phyloP scores from a whole-genome alignment of 352 stramenopile genomes.

The Phytophthora litchii region DNA sequence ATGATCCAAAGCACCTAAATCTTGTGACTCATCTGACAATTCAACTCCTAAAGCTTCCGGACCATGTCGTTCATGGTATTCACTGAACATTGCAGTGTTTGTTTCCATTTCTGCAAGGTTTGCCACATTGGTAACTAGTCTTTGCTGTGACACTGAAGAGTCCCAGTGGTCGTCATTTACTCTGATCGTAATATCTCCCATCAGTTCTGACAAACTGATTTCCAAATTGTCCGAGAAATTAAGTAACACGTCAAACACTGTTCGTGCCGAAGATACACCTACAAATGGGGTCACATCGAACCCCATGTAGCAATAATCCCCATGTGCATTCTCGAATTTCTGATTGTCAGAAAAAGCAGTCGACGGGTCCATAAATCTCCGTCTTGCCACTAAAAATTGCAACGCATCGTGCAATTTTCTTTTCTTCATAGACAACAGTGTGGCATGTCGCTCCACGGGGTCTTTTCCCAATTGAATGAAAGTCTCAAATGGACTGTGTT shows the following conservation, averaged over 20 bases:
- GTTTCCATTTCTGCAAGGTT: constrained; percentile 46
- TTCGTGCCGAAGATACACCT: constrained; percentile 27
- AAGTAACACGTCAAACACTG: constrained; percentile 51
- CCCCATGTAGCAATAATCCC: constrained; percentile 47
- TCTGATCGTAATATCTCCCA: constrained; percentile 57
- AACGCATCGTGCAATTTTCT: constrained; percentile 43
- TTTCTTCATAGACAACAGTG: constrained; percentile 43
- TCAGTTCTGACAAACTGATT: constrained; percentile 51
- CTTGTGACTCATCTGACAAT: constrained; percentile 19
- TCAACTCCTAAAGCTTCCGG: constrained; percentile 28
- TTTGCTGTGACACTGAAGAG: constrained; percentile 44
- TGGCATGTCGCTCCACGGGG: constrained; percentile 32
- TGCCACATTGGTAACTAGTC: constrained; percentile 42
- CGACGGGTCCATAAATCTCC: constrained; percentile 39
- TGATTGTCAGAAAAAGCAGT: constrained; percentile 47
- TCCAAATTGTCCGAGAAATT: constrained; percentile 60
- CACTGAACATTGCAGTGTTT: constrained; percentile 48
- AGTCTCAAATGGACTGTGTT: constrained; percentile 43
- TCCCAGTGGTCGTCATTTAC: constrained; percentile 55
- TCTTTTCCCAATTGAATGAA: constrained; percentile 47
- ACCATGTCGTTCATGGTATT: constrained; percentile 37
- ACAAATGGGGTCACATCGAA: constrained; percentile 63
- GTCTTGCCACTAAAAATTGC: constrained; percentile 40
- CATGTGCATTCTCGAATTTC: constrained; percentile 46
- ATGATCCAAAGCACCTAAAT: constrained; percentile 24